These are phyloP conservation scores for Pichia inconspicua DNA, from an alignment of 1,139 yeast genomes.

Conservation along the genomic window DNA sequence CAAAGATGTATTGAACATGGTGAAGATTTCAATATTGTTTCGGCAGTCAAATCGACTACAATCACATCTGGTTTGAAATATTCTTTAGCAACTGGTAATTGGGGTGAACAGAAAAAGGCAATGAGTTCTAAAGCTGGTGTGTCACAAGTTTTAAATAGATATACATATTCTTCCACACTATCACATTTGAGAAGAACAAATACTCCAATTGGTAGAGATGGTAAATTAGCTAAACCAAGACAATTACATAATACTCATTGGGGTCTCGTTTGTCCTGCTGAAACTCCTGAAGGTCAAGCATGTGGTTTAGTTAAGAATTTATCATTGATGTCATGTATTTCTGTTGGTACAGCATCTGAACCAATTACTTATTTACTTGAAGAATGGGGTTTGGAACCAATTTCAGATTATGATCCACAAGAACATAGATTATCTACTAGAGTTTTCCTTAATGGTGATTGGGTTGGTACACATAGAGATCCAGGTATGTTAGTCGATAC, in stretches of 20 bases:
- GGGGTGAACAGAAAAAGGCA: constrained; percentile 99
- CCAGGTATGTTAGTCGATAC: constrained; percentile 88
- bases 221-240: constrained; percentile 96
- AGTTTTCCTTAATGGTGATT: constrained; percentile 95
- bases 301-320: constrained; percentile 97
- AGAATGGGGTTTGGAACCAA: constrained; percentile 99
- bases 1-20: constrained; percentile 98
- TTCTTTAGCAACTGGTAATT: constrained; percentile 97
- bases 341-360: constrained; percentile 96
- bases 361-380: constrained; percentile 89
- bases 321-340: constrained; percentile 93
- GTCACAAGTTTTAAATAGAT: constrained; percentile 95
- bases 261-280: constrained; percentile 99
- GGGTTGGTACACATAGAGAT: constrained; percentile 98
- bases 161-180: constrained; percentile 92
- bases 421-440: constrained; percentile 88
- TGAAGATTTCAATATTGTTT: constrained; percentile 89
- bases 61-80: constrained; percentile 96
- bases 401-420: constrained; percentile 92
- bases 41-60: constrained; percentile 95
- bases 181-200: constrained; percentile 98
- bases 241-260: constrained; percentile 98
- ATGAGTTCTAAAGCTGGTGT: constrained; percentile 99
- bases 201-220: constrained; percentile 98
- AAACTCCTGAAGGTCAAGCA: constrained; percentile 99